Percentiles rank a stretch among this genome's conserved stretches.
Evolutionary conservation across 1,284 basidiomycete genomes (phyloP).

Genomic region (Leccinum pallidistipes): DNA sequence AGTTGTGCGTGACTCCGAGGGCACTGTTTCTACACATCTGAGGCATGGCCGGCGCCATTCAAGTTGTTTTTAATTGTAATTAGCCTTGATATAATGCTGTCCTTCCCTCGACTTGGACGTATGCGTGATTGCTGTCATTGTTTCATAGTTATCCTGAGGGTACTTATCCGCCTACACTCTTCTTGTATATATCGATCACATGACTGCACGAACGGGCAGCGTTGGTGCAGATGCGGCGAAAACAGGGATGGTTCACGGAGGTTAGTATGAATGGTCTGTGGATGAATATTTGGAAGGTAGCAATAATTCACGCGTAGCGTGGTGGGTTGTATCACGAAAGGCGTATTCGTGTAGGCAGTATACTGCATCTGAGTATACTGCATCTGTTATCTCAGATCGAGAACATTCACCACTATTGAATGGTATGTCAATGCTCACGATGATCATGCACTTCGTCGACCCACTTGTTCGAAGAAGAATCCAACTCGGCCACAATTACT

Average conservation of each 20-base stretch:
- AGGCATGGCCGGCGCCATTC: too few relatives aligned
- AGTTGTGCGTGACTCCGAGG: too few relatives aligned
- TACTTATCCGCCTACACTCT: conserved; percentile 9
- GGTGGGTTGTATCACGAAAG: conserved; percentile 69
- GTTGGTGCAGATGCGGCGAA: conserved; percentile 77
- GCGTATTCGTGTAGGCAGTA: conserved; percentile 58
- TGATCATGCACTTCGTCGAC: conserved; percentile 71
- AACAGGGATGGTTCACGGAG: conserved; percentile 53
- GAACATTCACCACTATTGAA: background rate
- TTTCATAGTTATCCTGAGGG: too few relatives aligned
- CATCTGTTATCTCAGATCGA: conserved; percentile 3
- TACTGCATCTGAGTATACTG: conserved; percentile 38
- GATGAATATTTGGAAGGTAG: conserved; percentile 65
- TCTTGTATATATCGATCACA: conserved; percentile 58
- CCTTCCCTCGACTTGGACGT: too few relatives aligned
- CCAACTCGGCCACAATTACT: conserved; percentile 66
- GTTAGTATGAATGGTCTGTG: conserved; percentile 83
- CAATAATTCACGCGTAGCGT: conserved; percentile 65
- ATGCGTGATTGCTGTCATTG: too few relatives aligned
- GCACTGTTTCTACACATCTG: too few relatives aligned
- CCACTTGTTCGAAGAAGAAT: conserved; percentile 78
- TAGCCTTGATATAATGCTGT: too few relatives aligned
- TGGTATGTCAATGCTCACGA: conserved; percentile 39
- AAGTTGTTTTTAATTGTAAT: too few relatives aligned
- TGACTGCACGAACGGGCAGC: conserved; percentile 78